phyloP scores from a whole-genome alignment of 345 rosid genomes.

The Eucalyptus erythrocorys region DNA sequence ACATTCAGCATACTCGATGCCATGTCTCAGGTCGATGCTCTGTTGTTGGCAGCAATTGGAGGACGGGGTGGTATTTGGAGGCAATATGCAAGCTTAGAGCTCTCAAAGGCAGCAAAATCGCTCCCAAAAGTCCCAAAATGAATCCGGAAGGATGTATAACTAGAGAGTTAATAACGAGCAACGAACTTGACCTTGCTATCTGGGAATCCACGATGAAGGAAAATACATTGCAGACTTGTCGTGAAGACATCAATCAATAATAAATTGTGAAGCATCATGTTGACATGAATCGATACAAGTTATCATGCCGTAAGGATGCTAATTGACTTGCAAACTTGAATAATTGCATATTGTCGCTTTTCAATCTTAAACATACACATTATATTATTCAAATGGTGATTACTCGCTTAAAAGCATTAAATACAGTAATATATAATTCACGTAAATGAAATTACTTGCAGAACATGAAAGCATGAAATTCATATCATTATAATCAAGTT shows the following conservation, averaged over 20 bases:
- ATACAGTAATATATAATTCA: too few relatives aligned
- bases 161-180: too few relatives aligned
- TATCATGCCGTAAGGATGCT: neutral
- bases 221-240: neutral
- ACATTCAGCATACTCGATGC: neutral
- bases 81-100: neutral
- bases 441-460: too few relatives aligned
- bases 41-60: too few relatives aligned
- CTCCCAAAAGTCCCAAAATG: neutral
- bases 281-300: neutral
- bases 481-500: too few relatives aligned
- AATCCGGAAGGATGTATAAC: too few relatives aligned
- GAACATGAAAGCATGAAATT: too few relatives aligned
- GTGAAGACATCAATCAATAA: neutral
- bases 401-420: too few relatives aligned
- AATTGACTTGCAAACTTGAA: neutral
- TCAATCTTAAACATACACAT: too few relatives aligned
- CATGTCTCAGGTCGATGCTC: neutral
- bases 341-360: too few relatives aligned
- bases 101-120: neutral
- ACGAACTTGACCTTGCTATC: fast-evolving
- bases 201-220: neutral
- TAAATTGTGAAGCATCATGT: fast-evolving
- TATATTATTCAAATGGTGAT: fast-evolving
- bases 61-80: neutral